Evolutionary conservation across 2,329 filamentous ascomycete species (phyloP).

Genomic region (Chalaropsis thielavioides): DNA sequence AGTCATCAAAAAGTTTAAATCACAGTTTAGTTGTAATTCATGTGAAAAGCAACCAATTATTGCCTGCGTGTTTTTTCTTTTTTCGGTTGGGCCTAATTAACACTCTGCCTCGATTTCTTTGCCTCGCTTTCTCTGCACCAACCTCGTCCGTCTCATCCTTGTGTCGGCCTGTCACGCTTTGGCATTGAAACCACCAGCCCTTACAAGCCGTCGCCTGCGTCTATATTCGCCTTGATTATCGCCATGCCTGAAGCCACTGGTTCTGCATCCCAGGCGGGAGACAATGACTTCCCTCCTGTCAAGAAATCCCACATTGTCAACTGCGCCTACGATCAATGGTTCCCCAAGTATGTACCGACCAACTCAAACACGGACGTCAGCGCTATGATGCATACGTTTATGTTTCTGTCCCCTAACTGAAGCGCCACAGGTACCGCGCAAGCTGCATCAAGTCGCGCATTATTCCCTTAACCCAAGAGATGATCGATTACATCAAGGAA

Average conservation of each 20-base stretch:
- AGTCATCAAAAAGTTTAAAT: neutral
- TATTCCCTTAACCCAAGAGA: constrained; percentile 58
- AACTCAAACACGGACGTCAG: constrained; percentile 16
- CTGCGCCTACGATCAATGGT: constrained; percentile 90
- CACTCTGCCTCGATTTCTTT: no score
- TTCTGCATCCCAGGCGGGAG: constrained; percentile 24
- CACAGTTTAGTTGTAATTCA: neutral
- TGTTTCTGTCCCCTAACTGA: neutral
- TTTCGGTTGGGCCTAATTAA: neutral
- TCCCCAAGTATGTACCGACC: constrained; percentile 43
- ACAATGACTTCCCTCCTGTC: constrained; percentile 59
- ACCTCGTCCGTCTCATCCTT: neutral
- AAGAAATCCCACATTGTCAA: constrained; percentile 78
- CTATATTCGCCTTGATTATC: neutral
- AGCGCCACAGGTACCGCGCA: constrained; percentile 43
- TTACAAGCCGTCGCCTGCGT: neutral
- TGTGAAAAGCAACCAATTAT: neutral
- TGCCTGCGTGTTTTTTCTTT: neutral
- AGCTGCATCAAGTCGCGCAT: constrained; percentile 76
- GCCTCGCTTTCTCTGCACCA: neutral
- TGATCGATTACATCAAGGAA: constrained; percentile 75
- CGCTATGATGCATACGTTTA: neutral
- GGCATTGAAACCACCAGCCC: neutral
- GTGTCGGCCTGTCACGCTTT: neutral
- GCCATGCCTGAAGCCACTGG: constrained; percentile 13